These are phyloP conservation scores for Malus asiatica DNA, from an alignment of 306 rosid species.

Conservation along the genomic window DNA sequence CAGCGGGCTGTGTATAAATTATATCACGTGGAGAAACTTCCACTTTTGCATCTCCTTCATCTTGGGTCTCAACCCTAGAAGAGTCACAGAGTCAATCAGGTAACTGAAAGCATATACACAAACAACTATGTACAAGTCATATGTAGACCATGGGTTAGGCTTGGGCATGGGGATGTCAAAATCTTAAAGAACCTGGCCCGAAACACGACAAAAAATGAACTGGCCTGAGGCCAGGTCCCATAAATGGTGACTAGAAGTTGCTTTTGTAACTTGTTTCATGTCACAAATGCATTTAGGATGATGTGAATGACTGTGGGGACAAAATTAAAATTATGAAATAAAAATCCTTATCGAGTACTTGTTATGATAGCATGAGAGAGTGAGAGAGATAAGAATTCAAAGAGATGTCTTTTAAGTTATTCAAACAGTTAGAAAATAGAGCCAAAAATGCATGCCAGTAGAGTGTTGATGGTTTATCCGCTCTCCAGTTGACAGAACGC, in stretches of 20 bases:
- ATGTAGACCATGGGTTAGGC: neutral
- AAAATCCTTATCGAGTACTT: neutral
- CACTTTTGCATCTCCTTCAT: slow-evolving; percentile 92
- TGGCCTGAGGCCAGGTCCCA: neutral
- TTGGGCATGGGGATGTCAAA: neutral
- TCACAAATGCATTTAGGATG: neutral
- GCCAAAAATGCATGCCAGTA: slow-evolving; percentile 49
- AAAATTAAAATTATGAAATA: neutral
- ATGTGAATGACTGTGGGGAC: neutral
- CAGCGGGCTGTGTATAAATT: slow-evolving; percentile 74
- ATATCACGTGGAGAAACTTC: slow-evolving; percentile 96
- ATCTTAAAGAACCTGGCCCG: neutral
- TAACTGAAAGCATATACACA: neutral
- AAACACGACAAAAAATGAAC: neutral
- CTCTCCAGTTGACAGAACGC: slow-evolving; percentile 96
- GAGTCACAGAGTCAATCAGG: slow-evolving; percentile 24
- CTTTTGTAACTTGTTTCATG: neutral
- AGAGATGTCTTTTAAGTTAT: neutral
- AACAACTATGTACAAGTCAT: neutral
- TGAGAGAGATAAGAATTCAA: neutral
- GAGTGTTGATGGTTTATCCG: slow-evolving; percentile 77
- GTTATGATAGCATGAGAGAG: neutral
- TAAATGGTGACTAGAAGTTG: neutral
- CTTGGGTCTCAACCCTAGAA: slow-evolving; percentile 94
- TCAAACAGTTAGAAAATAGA: neutral